Conservation (phyloP, 176 grass and related monocot species). For the Phoenix dactylifera region DNA sequence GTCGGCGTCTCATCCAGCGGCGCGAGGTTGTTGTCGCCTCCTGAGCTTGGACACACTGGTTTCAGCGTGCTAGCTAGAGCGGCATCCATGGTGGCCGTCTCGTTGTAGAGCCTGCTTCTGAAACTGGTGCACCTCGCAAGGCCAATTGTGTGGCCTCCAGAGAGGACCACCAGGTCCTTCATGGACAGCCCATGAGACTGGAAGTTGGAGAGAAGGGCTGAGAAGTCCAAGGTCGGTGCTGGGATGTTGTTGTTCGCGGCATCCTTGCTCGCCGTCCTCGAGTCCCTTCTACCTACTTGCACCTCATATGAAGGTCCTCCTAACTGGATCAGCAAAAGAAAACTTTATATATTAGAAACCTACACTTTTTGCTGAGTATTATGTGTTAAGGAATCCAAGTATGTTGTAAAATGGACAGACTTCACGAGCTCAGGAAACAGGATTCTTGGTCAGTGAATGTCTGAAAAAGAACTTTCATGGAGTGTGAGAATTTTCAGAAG, state of each 20-base stretch:
- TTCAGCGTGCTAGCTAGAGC: slow-evolving; percentile 30
- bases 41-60: slow-evolving; percentile 23
- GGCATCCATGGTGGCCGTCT: slow-evolving; percentile 43
- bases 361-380: too few relatives aligned
- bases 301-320: slow-evolving; percentile 30
- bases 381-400: too few relatives aligned
- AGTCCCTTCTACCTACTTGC: slow-evolving; percentile 24
- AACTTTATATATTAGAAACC: too few relatives aligned
- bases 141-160: slow-evolving; percentile 33
- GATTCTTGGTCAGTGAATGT: too few relatives aligned
- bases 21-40: slow-evolving; percentile 44
- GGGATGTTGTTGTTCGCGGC: slow-evolving; percentile 32
- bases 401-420: too few relatives aligned
- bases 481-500: too few relatives aligned
- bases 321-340: slow-evolving; percentile 11
- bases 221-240: slow-evolving; percentile 18
- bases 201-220: slow-evolving; percentile 26
- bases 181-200: slow-evolving; percentile 23
- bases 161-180: slow-evolving; percentile 27
- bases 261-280: slow-evolving; percentile 19
- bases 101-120: slow-evolving; percentile 29
- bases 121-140: slow-evolving; percentile 32
- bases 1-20: slow-evolving; percentile 42
- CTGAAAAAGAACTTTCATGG: too few relatives aligned
- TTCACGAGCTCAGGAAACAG: too few relatives aligned